A percentile compares a stretch with the other conserved stretches of the same genome.
Conservation (phyloP, 1,139 yeast genomes). For the Taphrina communis region DNA sequence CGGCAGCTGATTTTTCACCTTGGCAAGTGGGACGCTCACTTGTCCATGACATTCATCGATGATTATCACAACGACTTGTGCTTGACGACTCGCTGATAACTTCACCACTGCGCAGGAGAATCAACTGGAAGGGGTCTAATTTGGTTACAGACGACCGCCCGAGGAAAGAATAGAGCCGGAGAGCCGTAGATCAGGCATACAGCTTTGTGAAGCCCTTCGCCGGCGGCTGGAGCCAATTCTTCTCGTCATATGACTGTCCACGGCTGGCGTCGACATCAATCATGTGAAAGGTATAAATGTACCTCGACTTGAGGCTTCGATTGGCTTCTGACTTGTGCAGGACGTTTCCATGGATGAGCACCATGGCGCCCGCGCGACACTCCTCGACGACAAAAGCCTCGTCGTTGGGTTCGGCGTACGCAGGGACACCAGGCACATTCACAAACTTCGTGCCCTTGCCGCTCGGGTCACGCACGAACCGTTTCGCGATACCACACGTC, state of each 20-base stretch:
- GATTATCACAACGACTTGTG: too few species aligned
- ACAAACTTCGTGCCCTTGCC: conserved; percentile 61
- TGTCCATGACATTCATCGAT: too few species aligned
- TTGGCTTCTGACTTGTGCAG: conserved; percentile 74
- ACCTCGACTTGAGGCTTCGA: conserved; percentile 62
- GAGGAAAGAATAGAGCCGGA: too few species aligned
- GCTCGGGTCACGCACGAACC: conserved; percentile 61
- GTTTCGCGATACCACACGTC: conserved; percentile 61
- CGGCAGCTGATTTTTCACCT: too few species aligned
- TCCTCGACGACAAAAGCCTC: conserved; percentile 60
- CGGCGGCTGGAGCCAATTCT: conserved; percentile 69
- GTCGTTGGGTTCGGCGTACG: conserved; percentile 45
- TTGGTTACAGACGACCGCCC: too few species aligned
- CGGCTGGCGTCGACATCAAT: conserved; percentile 64
- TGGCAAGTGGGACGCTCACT: too few species aligned
- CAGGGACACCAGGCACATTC: conserved; percentile 43
- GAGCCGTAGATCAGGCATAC: conserved; percentile 8
- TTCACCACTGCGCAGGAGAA: too few species aligned
- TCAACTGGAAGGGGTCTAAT: too few species aligned
- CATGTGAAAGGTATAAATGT: conserved; percentile 79
- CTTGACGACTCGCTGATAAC: too few species aligned
- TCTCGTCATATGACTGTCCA: conserved; percentile 58
- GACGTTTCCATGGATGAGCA: conserved; percentile 71
- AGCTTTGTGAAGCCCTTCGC: conserved; percentile 32
- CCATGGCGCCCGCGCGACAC: conserved; percentile 62